A percentile compares a stretch with the other conserved stretches of the same genome.
phyloP scores from a whole-genome alignment of 179 eudicot species.

The Silene noctiflora region DNA sequence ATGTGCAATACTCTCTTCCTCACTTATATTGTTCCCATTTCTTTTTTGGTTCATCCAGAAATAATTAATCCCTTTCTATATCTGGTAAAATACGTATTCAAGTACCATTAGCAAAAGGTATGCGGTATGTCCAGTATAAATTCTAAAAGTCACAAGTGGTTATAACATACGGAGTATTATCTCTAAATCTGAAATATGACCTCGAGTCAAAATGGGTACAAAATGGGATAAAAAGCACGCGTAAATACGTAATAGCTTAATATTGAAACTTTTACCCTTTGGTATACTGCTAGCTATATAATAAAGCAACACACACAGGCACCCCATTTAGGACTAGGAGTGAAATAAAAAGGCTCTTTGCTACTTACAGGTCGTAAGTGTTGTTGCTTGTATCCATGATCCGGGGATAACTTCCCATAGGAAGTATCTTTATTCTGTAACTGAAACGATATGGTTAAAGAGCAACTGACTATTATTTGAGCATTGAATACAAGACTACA shows the following conservation, averaged over 20 bases:
- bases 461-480: slow-evolving; percentile 34
- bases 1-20: background rate
- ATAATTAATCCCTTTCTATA: no score
- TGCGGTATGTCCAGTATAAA: no score
- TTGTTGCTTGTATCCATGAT: slow-evolving; percentile 84
- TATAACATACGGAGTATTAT: no score
- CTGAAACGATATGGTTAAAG: slow-evolving; percentile 42
- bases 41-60: no score
- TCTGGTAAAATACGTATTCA: no score
- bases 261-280: background rate
- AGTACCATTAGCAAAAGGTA: no score
- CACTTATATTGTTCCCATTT: background rate
- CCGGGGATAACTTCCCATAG: slow-evolving; percentile 97
- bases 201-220: no score
- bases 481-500: background rate
- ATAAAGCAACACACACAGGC: background rate
- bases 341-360: slow-evolving; percentile 3
- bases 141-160: no score
- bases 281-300: background rate
- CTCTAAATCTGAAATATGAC: no score
- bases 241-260: background rate
- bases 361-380: slow-evolving; percentile 83
- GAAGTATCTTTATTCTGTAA: slow-evolving; percentile 81
- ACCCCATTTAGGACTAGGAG: background rate
- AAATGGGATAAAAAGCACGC: no score